phyloP scores from a whole-genome alignment of 441 rosid species.

The Gossypium aridum region DNA sequence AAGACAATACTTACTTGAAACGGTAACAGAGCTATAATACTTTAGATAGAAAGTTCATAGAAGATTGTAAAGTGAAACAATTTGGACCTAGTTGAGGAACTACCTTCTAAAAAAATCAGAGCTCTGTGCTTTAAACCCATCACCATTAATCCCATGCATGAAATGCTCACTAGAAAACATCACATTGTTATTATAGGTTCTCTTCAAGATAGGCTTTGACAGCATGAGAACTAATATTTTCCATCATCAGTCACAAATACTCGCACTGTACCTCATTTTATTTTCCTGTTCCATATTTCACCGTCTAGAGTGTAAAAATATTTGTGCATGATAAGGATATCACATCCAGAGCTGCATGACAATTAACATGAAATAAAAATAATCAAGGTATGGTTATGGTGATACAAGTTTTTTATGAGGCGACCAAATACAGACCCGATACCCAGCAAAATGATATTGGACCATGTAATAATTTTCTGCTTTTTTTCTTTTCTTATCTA shows the following conservation, averaged over 20 bases:
- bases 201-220: constrained; percentile 20
- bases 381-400: neutral
- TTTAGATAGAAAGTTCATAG: neutral
- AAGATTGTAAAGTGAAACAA: neutral
- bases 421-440: neutral
- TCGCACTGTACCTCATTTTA: constrained; percentile 22
- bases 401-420: neutral
- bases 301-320: constrained; percentile 4
- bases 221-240: constrained; percentile 7
- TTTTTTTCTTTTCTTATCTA: neutral
- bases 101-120: constrained; percentile 42
- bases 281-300: constrained; percentile 18
- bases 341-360: constrained; percentile 8
- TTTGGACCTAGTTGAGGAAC: neutral
- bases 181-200: constrained; percentile 19
- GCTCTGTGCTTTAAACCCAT: constrained; percentile 28
- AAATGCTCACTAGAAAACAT: constrained; percentile 42
- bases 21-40: neutral
- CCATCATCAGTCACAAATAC: constrained; percentile 20
- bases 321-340: neutral
- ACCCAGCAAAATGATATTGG: neutral
- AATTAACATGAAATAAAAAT: constrained; percentile 6
- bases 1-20: constrained; percentile 13
- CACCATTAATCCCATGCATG: constrained; percentile 24
- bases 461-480: neutral